These are phyloP conservation scores for Chimonanthus salicifolius DNA, from an alignment of 164 flowering plant species.

Conservation along the genomic window DNA sequence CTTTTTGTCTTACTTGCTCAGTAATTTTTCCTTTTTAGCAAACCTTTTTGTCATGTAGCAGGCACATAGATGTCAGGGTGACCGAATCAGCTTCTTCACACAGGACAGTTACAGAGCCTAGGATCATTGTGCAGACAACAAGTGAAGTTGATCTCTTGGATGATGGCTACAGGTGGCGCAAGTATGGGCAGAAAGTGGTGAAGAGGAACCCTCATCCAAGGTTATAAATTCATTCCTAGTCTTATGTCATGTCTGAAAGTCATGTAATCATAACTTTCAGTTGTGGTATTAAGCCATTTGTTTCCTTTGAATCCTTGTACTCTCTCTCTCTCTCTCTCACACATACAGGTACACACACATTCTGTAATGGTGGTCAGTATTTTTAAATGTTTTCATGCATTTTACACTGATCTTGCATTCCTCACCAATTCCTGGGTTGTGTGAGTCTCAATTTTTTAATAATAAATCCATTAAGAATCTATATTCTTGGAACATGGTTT, in stretches of 20 bases:
- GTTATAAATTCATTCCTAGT: conserved; percentile 27
- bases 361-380: too few relatives aligned
- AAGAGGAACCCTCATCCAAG: conserved; percentile 96
- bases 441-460: too few relatives aligned
- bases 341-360: too few relatives aligned
- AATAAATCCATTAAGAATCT: too few relatives aligned
- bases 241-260: background rate
- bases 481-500: too few relatives aligned
- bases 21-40: background rate
- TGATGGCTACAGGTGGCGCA: conserved; percentile 98
- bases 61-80: conserved; percentile 39
- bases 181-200: conserved; percentile 97
- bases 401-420: background rate
- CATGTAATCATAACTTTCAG: too few relatives aligned
- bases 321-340: too few relatives aligned
- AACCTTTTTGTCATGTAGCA: conserved; percentile 19
- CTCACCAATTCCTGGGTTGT: background rate
- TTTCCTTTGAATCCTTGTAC: too few relatives aligned
- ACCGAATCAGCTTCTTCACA: conserved; percentile 38
- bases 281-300: too few relatives aligned
- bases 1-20: background rate
- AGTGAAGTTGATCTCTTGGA: conserved; percentile 97
- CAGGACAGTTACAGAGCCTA: conserved; percentile 70
- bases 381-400: too few relatives aligned
- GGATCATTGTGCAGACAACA: conserved; percentile 87